Base-by-base conservation (phyloP, 345 rosid species). In the Toxicodendron radicans region DNA sequence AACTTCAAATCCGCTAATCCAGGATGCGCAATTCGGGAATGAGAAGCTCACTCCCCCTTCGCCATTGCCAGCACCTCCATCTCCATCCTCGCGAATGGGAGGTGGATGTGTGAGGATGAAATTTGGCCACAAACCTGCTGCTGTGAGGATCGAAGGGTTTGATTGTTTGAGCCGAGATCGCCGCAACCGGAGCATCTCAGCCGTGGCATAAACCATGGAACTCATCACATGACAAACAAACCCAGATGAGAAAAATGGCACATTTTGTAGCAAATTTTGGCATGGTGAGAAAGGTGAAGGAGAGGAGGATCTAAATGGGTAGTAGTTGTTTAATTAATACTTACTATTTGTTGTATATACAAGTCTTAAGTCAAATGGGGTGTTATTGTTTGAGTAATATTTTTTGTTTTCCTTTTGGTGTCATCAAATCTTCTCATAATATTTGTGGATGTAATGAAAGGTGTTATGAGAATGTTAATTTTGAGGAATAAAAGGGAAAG, bases 61-160 rank as follows among this genome's bases (percentile, higher is more conserved):
- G 1, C 69, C 45, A 12, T 27, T 83, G 23, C 75, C 82, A 2
- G 52, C 80, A 4, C 84, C 87, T 3, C 70, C 76, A 24, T 80
- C 88, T 7, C 72, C 97, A 4, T 76, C 84, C 0, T 67, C 85
- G 23, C 70, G 80, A 27, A 61, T 65, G 58, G 83, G 75, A 58
- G 91, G 89, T 18, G 85, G 92, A 11, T 85, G 92, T 75, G 89
- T 85, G 56, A 83, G 93, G 69, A 75, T 70, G 83, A 89, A 88
- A 64, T 84, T 76, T 7, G 92, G 88, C 78, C 75, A 85, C 56
- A 82, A 73, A 57, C 94, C 92, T 11, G 88, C 90, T 12, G 85
- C 89, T 6, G 91, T 91, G 53, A 90, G 96, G 76, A 84, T 92
- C 51, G 97, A 92, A 85, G 97, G 97, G 51, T 92, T 92, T 51